These are phyloP conservation scores for Eucalyptus curtisii DNA, from an alignment of 345 rosid genomes.

Conservation along the genomic window DNA sequence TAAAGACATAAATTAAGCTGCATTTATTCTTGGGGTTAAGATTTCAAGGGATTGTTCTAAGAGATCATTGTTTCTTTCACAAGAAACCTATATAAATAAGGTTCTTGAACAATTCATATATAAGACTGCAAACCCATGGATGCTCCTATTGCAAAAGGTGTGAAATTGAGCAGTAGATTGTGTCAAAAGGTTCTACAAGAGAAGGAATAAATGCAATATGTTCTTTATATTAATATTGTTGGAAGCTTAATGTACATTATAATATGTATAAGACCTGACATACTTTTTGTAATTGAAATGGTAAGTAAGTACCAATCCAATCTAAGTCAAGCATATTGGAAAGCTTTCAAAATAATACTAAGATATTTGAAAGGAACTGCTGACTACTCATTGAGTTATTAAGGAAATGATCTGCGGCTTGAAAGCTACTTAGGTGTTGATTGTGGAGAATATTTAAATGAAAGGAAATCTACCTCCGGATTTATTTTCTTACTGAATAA, in stretches of 20 bases:
- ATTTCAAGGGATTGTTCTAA: too few species aligned
- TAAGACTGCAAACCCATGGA: too few species aligned
- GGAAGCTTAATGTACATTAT: rapidly evolving
- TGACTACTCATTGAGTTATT: rapidly evolving
- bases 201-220: rapidly evolving
- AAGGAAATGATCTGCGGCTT: rapidly evolving
- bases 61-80: too few species aligned
- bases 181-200: rapidly evolving
- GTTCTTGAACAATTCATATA: rapidly evolving
- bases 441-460: rapidly evolving
- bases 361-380: rapidly evolving
- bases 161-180: rapidly evolving
- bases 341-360: rapidly evolving
- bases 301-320: rapidly evolving
- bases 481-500: rapidly evolving
- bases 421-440: rapidly evolving
- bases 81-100: too few species aligned
- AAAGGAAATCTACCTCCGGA: rapidly evolving
- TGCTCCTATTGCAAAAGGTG: rapidly evolving
- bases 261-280: rapidly evolving
- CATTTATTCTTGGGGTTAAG: rapidly evolving
- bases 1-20: rapidly evolving
- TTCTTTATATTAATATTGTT: rapidly evolving
- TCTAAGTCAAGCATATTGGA: rapidly evolving
- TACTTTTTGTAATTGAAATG: too few species aligned